A percentile compares a stretch with the other conserved stretches of the same genome.
Conservation (phyloP, 2,329 filamentous ascomycete genomes). For the Calonectria naviculata region DNA sequence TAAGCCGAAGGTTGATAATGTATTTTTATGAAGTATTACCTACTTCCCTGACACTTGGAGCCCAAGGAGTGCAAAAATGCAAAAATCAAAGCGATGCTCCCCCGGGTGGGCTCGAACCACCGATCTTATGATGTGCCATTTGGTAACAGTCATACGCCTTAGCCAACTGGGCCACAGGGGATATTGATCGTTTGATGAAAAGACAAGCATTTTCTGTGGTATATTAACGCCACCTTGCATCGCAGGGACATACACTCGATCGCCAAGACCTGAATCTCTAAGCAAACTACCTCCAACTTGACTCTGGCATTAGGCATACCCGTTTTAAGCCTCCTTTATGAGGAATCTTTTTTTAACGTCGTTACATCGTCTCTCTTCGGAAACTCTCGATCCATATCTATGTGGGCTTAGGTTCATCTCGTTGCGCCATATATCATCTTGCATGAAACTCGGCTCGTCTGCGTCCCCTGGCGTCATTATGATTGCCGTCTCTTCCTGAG, state of each 20-base stretch:
- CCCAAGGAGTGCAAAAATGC: no score
- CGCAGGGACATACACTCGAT: no score
- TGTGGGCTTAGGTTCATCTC: not conserved
- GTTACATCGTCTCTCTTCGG: not conserved
- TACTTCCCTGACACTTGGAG: no score
- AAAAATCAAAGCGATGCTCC: not conserved
- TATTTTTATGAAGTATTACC: no score
- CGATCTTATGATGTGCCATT: conserved; percentile 4
- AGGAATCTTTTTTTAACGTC: not conserved
- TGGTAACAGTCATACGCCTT: conserved; percentile 7
- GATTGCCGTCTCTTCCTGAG: not conserved
- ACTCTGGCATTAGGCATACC: not conserved
- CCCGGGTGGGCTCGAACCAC: conserved; percentile 7
- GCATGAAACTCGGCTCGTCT: not conserved
- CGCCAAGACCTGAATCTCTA: no score
- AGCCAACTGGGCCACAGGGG: conserved; percentile 6
- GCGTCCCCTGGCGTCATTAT: not conserved
- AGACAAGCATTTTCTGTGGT: no score
- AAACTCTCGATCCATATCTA: not conserved
- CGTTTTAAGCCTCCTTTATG: not conserved
- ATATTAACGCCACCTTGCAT: not conserved
- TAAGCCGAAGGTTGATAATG: no score
- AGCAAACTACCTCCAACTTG: no score
- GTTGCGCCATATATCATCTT: not conserved
- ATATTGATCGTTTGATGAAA: not conserved